These are phyloP conservation scores for Phylloporus sp. DNA, from an alignment of 768 basidiomycete species.

Conservation along the genomic window DNA sequence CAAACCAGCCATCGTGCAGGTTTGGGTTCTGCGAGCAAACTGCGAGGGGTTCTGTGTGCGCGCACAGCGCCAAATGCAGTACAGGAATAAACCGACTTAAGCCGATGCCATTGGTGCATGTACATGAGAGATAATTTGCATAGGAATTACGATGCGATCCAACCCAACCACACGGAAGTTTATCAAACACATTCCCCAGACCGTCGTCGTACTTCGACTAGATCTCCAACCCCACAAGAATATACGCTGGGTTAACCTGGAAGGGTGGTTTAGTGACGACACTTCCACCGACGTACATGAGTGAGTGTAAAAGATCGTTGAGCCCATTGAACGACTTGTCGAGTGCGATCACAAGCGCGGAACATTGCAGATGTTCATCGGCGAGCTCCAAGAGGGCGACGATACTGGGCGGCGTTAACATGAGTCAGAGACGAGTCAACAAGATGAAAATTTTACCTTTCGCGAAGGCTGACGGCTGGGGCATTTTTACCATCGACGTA, in stretches of 20 bases:
- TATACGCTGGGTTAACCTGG: conserved; percentile 67
- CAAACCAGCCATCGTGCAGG: conserved; percentile 18
- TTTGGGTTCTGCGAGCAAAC: neutral
- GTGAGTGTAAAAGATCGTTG: conserved; percentile 73
- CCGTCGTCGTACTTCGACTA: conserved; percentile 29
- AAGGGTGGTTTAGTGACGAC: conserved; percentile 80
- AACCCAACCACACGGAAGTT: conserved; percentile 23
- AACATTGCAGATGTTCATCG: conserved; percentile 76
- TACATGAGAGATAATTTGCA: conserved; percentile 11
- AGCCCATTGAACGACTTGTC: conserved; percentile 69
- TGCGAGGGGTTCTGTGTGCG: neutral
- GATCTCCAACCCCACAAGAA: conserved; percentile 84
- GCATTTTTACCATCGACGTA: conserved; percentile 85
- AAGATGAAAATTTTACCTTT: conserved; percentile 53
- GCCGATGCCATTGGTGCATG: neutral
- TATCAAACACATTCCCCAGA: conserved; percentile 26
- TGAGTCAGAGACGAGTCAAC: conserved; percentile 4
- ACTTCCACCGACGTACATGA: conserved; percentile 89
- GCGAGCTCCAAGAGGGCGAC: conserved; percentile 85
- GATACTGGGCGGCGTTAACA: conserved; percentile 45
- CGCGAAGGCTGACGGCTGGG: conserved; percentile 70
- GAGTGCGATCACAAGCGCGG: conserved; percentile 72
- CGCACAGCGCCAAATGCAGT: too few species aligned
- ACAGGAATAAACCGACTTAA: neutral
- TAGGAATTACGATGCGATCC: conserved; percentile 9